A percentile compares a stretch with the other conserved stretches of the same genome.
Conservation (phyloP, 768 basidiomycete genomes). For the Cubamyces lactineus region DNA sequence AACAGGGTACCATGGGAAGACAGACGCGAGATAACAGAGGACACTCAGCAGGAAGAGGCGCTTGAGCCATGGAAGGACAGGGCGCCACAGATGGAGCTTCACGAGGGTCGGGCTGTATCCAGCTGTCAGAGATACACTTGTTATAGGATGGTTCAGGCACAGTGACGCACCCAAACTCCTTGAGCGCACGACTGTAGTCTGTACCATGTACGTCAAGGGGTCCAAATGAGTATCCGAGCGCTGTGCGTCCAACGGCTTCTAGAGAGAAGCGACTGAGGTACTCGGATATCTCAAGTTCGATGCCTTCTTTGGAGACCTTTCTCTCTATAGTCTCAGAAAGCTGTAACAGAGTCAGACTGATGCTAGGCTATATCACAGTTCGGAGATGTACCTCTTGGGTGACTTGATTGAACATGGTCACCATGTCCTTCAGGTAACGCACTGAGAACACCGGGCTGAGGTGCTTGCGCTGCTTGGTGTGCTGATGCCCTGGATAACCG, state of each 20-base stretch:
- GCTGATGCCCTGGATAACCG: constrained; percentile 5
- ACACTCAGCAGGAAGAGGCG: neutral
- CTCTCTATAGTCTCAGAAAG: neutral
- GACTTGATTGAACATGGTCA: constrained; percentile 3
- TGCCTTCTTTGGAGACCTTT: neutral
- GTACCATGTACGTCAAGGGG: constrained; percentile 5
- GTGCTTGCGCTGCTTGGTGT: constrained; percentile 14
- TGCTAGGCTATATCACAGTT: too few relatives aligned
- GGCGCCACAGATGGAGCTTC: neutral
- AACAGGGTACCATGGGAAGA: neutral
- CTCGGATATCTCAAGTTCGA: constrained; percentile 7
- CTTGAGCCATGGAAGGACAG: constrained; percentile 7
- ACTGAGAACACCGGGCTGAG: constrained; percentile 11
- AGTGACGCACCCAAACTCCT: constrained; percentile 4
- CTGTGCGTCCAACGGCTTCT: constrained; percentile 7
- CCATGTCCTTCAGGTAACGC: constrained; percentile 1
- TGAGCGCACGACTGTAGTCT: constrained; percentile 10
- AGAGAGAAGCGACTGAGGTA: constrained; percentile 2
- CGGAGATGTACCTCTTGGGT: constrained; percentile 1
- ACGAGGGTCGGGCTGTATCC: constrained; percentile 11
- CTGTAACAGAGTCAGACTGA: too few relatives aligned
- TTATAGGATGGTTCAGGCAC: neutral
- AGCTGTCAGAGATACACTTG: too few relatives aligned
- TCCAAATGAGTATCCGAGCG: constrained; percentile 8
- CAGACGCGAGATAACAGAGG: neutral